phyloP scores from a whole-genome alignment of 2,329 filamentous ascomycete species.

The Phialophora verrucosa region DNA sequence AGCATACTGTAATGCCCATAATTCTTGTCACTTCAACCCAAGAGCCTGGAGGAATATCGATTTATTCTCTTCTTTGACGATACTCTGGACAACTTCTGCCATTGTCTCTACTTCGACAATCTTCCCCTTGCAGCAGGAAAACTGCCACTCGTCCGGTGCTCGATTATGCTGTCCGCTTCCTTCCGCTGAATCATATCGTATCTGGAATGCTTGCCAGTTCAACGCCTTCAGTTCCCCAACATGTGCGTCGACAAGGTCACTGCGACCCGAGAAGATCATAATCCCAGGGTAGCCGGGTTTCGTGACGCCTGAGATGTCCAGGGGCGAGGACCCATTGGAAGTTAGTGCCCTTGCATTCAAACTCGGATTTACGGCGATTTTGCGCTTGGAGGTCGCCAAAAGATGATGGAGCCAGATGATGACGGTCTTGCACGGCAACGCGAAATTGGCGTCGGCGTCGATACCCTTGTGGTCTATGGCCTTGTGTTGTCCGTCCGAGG shows the following conservation, averaged over 20 bases:
- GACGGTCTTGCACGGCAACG: conserved; percentile 26
- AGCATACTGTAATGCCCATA: neutral
- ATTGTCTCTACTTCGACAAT: conserved; percentile 37
- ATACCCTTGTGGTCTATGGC: neutral
- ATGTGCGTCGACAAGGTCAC: conserved; percentile 31
- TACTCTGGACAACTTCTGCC: conserved; percentile 32
- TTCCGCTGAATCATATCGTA: conserved; percentile 33
- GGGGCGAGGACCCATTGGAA: neutral
- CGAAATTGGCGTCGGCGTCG: neutral
- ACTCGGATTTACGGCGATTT: conserved; percentile 28
- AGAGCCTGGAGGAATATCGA: conserved; percentile 29
- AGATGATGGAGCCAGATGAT: conserved; percentile 39
- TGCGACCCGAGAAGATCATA: conserved; percentile 33
- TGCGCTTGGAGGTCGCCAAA: conserved; percentile 36
- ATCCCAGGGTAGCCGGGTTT: conserved; percentile 39
- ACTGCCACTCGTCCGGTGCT: conserved; percentile 23
- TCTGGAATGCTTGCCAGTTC: conserved; percentile 37
- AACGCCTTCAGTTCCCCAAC: conserved; percentile 33
- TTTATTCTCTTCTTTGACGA: conserved; percentile 23
- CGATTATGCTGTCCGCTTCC: neutral
- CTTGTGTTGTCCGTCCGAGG: neutral
- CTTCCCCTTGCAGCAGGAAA: conserved; percentile 26
- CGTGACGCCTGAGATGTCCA: conserved; percentile 28
- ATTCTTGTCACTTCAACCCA: conserved; percentile 30
- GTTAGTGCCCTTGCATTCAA: neutral